Percentiles rank a stretch among this genome's conserved stretches.
phyloP scores from a whole-genome alignment of 345 rosid species.

The Chamaenerion angustifolium region DNA sequence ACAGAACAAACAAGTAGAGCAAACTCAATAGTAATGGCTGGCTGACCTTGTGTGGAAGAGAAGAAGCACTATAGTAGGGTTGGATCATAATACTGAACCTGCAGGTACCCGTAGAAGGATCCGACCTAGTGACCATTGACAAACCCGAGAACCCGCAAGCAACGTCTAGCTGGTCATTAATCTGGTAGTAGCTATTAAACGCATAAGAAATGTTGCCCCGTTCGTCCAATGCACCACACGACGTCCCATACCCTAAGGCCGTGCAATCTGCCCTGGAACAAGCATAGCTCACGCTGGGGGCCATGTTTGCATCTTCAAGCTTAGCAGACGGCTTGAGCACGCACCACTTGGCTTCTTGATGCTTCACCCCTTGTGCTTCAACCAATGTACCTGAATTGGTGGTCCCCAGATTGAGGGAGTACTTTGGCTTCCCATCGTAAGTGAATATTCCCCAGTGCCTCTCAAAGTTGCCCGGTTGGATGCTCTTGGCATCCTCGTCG shows the following conservation, averaged over 20 bases:
- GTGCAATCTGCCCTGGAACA: slow-evolving; percentile 79
- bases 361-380: slow-evolving; percentile 37
- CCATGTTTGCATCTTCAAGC: slow-evolving; percentile 54
- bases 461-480: slow-evolving; percentile 80
- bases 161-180: slow-evolving; percentile 45
- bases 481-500: slow-evolving; percentile 80
- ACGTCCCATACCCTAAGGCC: slow-evolving; percentile 73
- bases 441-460: slow-evolving; percentile 81
- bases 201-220: slow-evolving; percentile 70
- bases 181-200: slow-evolving; percentile 84
- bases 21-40: not conserved
- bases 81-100: slow-evolving; percentile 53
- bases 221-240: slow-evolving; percentile 50
- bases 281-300: slow-evolving; percentile 63
- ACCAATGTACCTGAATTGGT: slow-evolving; percentile 52
- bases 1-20: too few species aligned
- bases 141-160: slow-evolving; percentile 78
- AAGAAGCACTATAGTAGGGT: slow-evolving; percentile 54
- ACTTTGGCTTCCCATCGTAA: slow-evolving; percentile 62
- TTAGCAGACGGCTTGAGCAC: slow-evolving; percentile 47
- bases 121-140: slow-evolving; percentile 33
- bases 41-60: not conserved
- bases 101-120: slow-evolving; percentile 56
- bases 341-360: slow-evolving; percentile 64
- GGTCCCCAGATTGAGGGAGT: slow-evolving; percentile 65